phyloP scores from a whole-genome alignment of 345 rosid species.

The Geranium rotundifolium region DNA sequence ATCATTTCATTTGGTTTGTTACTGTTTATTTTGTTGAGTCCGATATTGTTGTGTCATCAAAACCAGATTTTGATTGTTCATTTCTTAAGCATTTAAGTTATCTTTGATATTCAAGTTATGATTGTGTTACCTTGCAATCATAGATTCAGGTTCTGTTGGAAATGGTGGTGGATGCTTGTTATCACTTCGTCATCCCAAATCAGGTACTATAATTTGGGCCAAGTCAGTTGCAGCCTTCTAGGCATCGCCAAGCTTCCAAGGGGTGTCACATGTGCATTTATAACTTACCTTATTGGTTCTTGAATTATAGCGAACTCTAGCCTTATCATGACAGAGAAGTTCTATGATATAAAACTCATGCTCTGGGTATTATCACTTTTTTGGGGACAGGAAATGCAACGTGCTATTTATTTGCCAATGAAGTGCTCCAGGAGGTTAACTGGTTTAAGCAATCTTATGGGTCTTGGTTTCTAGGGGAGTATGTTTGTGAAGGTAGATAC shows the following conservation, averaged over 20 bases:
- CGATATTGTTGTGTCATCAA: not conserved
- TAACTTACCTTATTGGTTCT: not conserved
- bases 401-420: constrained; percentile 44
- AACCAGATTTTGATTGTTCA: not conserved
- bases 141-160: constrained; percentile 25
- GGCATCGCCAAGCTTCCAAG: not conserved
- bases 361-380: not conserved
- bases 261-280: not conserved
- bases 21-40: not conserved
- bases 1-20: too few relatives aligned
- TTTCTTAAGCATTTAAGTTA: not conserved
- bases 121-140: constrained; percentile 2
- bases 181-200: constrained; percentile 72
- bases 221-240: not conserved
- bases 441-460: constrained; percentile 76
- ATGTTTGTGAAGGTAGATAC: constrained; percentile 56
- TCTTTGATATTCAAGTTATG: not conserved
- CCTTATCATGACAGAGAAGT: not conserved
- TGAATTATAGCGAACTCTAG: not conserved
- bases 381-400: constrained; percentile 35
- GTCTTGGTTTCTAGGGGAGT: constrained; percentile 91
- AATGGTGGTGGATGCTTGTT: constrained; percentile 31
- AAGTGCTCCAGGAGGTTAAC: constrained; percentile 63
- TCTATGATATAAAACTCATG: not conserved
- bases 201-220: constrained; percentile 32